phyloP scores from a whole-genome alignment of 2,329 filamentous ascomycete genomes.

The Xenosphaeropsis pyriputrescens region DNA sequence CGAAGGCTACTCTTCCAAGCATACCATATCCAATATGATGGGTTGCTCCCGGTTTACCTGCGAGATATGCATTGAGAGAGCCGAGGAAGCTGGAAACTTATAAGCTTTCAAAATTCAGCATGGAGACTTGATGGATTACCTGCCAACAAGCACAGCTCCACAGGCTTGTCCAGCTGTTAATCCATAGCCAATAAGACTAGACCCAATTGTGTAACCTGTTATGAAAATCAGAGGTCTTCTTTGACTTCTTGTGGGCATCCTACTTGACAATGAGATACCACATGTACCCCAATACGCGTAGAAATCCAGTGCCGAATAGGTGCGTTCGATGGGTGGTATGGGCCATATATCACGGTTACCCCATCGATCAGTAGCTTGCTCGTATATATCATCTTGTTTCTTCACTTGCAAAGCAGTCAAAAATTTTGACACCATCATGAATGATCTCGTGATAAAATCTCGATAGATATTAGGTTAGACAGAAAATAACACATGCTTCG shows the following conservation, averaged over 20 bases:
- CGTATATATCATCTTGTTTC: neutral
- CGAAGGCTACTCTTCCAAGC: neutral
- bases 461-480: too few relatives aligned
- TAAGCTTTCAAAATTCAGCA: too few relatives aligned
- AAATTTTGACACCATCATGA: too few relatives aligned
- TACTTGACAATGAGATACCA: neutral
- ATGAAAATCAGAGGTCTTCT: neutral
- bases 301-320: too few relatives aligned
- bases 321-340: neutral
- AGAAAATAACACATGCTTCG: too few relatives aligned
- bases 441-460: too few relatives aligned
- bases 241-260: neutral
- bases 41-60: neutral
- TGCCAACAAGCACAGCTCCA: neutral
- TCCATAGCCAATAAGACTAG: neutral
- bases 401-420: neutral
- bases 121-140: too few relatives aligned
- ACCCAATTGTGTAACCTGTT: neutral
- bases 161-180: neutral
- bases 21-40: neutral
- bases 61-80: neutral
- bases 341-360: conserved; percentile 1
- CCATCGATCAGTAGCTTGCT: neutral
- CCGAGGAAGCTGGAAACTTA: neutral
- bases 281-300: too few relatives aligned